Conservation (phyloP, 78 protist species). For the Neovahlkampfia damariscottae region DNA sequence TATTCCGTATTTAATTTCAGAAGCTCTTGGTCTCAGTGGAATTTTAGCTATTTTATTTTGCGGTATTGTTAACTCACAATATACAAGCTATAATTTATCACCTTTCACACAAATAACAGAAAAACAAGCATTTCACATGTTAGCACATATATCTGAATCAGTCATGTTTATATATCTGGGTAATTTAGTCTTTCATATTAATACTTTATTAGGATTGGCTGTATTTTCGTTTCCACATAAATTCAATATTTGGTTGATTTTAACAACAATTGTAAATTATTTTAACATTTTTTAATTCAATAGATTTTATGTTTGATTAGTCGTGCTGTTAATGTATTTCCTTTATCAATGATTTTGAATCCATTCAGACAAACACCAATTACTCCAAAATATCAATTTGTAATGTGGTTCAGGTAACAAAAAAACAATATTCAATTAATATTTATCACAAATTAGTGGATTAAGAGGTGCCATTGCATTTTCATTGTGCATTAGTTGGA, state of each 20-base stretch:
- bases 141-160: slow-evolving; percentile 31
- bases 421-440: too few relatives aligned
- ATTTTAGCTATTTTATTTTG: slow-evolving; percentile 21
- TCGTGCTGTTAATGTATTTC: slow-evolving; percentile 43
- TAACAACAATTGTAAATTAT: slow-evolving; percentile 13
- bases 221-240: slow-evolving; percentile 20
- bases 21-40: slow-evolving; percentile 28
- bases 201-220: slow-evolving; percentile 33
- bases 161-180: slow-evolving; percentile 40
- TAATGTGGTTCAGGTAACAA: too few relatives aligned
- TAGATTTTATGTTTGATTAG: slow-evolving; percentile 20
- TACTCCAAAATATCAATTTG: neutral
- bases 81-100: slow-evolving; percentile 16
- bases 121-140: neutral
- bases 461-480: slow-evolving; percentile 84
- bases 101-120: neutral
- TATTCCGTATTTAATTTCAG: slow-evolving; percentile 8
- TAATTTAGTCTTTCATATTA: slow-evolving; percentile 8
- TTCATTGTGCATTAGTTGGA: slow-evolving; percentile 33
- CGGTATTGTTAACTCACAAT: slow-evolving; percentile 15
- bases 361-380: neutral
- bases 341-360: slow-evolving; percentile 24
- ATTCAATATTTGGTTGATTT: neutral
- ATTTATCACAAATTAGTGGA: too few relatives aligned
- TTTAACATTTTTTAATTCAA: neutral